These are phyloP conservation scores for Chlamydomonas sp. DNA, from an alignment of 139 green algal species.

Conservation along the genomic window DNA sequence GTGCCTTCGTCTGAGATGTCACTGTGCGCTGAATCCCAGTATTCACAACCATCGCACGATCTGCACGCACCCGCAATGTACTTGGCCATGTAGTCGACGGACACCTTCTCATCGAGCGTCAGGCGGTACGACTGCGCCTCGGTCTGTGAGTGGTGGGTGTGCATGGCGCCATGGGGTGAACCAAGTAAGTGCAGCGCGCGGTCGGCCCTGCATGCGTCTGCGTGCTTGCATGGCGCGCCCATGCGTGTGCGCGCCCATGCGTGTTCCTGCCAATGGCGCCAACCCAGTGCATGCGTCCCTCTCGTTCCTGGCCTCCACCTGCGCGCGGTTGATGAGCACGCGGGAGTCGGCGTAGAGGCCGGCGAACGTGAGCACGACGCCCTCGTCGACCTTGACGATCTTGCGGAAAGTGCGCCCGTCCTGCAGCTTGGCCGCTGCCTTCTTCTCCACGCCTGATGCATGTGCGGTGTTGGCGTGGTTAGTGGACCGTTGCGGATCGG, in stretches of 20 bases:
- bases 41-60: too few species aligned
- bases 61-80: slow-evolving; percentile 83
- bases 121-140: slow-evolving; percentile 45
- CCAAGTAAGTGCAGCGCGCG: too few species aligned
- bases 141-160: too few species aligned
- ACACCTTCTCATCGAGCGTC: slow-evolving; percentile 76
- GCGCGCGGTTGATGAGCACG: slow-evolving; percentile 88
- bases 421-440: slow-evolving; percentile 92
- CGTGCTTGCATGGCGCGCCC: background rate
- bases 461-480: background rate
- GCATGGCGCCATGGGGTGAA: too few species aligned
- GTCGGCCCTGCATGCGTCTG: too few species aligned
- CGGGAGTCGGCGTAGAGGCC: slow-evolving; percentile 94
- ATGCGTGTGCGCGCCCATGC: too few species aligned
- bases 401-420: slow-evolving; percentile 91
- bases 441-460: slow-evolving; percentile 84
- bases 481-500: background rate
- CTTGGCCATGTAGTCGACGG: slow-evolving; percentile 87
- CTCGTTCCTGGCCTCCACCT: slow-evolving; percentile 58
- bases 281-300: background rate
- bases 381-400: slow-evolving; percentile 92
- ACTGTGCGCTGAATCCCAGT: slow-evolving; percentile 61
- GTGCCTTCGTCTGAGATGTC: slow-evolving; percentile 67
- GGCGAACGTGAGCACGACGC: slow-evolving; percentile 94
- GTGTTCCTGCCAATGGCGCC: background rate